phyloP scores from a whole-genome alignment of 495 filamentous ascomycete species.

The Sphaerosporella brunnea region DNA sequence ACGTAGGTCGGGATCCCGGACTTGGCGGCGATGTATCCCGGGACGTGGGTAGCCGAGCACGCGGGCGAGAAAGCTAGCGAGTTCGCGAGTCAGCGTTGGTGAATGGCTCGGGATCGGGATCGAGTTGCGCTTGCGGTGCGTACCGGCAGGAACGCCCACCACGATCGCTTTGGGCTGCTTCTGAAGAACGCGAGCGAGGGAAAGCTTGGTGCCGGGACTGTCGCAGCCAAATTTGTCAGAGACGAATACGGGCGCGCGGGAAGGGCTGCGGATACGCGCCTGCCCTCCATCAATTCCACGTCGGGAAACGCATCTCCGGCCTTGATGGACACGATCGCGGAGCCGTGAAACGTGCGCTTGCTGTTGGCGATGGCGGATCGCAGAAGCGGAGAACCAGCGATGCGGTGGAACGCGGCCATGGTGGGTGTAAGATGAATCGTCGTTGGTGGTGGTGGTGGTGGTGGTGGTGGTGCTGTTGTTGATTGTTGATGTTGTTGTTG shows the following conservation, averaged over 20 bases:
- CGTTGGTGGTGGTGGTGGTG: background rate
- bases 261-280: constrained; percentile 2
- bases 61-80: constrained; percentile 36
- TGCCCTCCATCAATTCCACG: constrained; percentile 43
- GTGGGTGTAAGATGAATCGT: no score
- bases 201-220: constrained; percentile 62
- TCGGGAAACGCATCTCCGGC: constrained; percentile 45
- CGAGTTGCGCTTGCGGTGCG: no score
- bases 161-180: constrained; percentile 52
- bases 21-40: constrained; percentile 63
- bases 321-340: constrained; percentile 34
- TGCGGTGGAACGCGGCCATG: background rate
- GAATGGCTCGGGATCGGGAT: no score
- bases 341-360: constrained; percentile 36
- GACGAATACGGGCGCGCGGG: background rate
- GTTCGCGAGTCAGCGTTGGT: no score
- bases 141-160: constrained; percentile 68
- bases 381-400: constrained; percentile 2
- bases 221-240: background rate
- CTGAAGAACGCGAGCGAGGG: constrained; percentile 55
- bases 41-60: constrained; percentile 65
- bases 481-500: background rate
- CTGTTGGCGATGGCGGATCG: constrained; percentile 9
- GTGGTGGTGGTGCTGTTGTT: background rate
- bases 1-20: constrained; percentile 68